Conservation (phyloP, 2,329 filamentous ascomycete species). For the Hymenoscyphus repandus region DNA sequence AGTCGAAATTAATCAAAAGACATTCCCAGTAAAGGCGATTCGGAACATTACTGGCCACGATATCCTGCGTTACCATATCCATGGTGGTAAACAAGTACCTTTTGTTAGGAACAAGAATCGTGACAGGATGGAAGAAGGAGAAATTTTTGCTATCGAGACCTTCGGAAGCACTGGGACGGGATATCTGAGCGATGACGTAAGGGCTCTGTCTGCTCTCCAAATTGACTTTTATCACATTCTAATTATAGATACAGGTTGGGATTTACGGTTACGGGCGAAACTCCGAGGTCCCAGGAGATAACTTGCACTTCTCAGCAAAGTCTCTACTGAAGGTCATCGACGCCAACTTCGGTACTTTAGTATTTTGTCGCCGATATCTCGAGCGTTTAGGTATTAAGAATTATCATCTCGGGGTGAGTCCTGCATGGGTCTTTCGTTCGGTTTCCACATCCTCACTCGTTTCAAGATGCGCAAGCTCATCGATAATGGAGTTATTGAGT, state of each 20-base stretch:
- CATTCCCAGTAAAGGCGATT: slow-evolving; percentile 49
- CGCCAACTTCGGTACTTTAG: slow-evolving; percentile 91
- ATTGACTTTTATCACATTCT: background rate
- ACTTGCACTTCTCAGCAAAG: slow-evolving; percentile 77
- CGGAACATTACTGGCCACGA: slow-evolving; percentile 64
- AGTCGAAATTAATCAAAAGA: slow-evolving; percentile 47
- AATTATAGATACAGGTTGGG: slow-evolving; percentile 50
- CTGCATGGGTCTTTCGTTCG: background rate
- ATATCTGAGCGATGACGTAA: slow-evolving; percentile 77
- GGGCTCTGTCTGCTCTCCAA: slow-evolving; percentile 24
- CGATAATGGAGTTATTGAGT: slow-evolving; percentile 75
- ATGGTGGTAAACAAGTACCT: slow-evolving; percentile 87
- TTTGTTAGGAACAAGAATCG: slow-evolving; percentile 84
- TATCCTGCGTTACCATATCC: slow-evolving; percentile 83
- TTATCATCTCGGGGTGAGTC: slow-evolving; percentile 76
- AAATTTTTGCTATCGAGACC: slow-evolving; percentile 92
- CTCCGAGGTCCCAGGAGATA: slow-evolving; percentile 66
- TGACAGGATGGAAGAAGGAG: slow-evolving; percentile 96
- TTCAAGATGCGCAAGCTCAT: slow-evolving; percentile 78
- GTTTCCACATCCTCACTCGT: background rate
- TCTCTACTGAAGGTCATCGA: slow-evolving; percentile 81
- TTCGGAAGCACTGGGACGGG: slow-evolving; percentile 92
- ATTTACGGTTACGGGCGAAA: slow-evolving; percentile 81
- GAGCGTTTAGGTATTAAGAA: slow-evolving; percentile 90
- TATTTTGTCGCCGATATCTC: slow-evolving; percentile 84